These are phyloP conservation scores for Globisporangium echinulatum DNA, from an alignment of 352 stramenopile genomes.

Conservation along the genomic window DNA sequence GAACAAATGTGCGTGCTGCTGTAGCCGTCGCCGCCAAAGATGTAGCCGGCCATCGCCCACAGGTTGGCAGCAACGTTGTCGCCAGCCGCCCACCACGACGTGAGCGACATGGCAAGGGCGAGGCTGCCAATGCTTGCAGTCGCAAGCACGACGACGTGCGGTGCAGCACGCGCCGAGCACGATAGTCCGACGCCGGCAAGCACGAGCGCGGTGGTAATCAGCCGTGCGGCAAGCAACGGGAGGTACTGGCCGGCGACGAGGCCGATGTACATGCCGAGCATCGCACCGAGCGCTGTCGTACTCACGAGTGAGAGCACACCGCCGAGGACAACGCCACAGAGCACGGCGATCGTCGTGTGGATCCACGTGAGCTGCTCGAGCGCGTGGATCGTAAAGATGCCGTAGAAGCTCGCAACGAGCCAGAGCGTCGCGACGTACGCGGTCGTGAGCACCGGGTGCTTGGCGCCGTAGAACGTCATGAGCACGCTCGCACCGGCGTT, in stretches of 20 bases:
- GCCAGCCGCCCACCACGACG: conserved; percentile 47
- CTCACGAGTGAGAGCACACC: conserved; percentile 59
- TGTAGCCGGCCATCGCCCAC: conserved; percentile 57
- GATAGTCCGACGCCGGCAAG: conserved; percentile 34
- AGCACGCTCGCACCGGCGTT: conserved; percentile 47
- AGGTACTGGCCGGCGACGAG: conserved; percentile 67
- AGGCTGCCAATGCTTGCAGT: conserved; percentile 63
- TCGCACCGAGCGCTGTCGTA: conserved; percentile 43
- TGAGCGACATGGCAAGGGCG: conserved; percentile 62
- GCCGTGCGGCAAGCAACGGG: conserved; percentile 42
- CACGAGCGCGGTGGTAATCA: conserved; percentile 46
- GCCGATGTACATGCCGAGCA: conserved; percentile 60
- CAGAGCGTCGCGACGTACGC: conserved; percentile 52
- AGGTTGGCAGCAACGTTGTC: conserved; percentile 57
- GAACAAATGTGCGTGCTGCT: conserved; percentile 48
- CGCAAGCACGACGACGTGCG: conserved; percentile 61
- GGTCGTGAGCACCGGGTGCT: conserved; percentile 44
- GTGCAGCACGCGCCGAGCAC: conserved; percentile 31
- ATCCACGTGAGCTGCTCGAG: conserved; percentile 59
- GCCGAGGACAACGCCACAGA: conserved; percentile 71
- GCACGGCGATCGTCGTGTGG: conserved; percentile 50
- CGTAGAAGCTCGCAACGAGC: conserved; percentile 64
- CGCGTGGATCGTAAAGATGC: conserved; percentile 42
- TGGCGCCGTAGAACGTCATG: conserved; percentile 52
- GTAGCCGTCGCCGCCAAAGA: conserved; percentile 50